phyloP scores from a whole-genome alignment of 345 rosid genomes.

The Hibiscus mutabilis region DNA sequence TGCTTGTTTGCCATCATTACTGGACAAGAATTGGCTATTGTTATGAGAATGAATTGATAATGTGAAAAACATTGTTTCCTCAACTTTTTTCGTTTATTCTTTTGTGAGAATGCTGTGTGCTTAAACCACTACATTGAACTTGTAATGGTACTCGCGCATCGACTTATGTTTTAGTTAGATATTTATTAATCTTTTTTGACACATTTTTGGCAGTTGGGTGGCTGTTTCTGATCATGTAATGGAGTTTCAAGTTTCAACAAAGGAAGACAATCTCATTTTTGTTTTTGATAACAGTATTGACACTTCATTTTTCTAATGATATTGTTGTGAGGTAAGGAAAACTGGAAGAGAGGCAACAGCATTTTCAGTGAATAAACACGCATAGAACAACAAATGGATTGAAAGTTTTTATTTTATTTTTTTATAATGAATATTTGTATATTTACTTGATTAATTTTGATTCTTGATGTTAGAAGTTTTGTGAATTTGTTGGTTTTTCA shows the following conservation, averaged over 20 bases:
- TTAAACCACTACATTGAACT: too few relatives aligned
- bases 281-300: slow-evolving; percentile 16
- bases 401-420: background rate
- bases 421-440: background rate
- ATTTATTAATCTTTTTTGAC: too few relatives aligned
- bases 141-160: too few relatives aligned
- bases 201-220: too few relatives aligned
- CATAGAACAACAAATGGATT: background rate
- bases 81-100: background rate
- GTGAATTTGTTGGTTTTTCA: slow-evolving; percentile 3
- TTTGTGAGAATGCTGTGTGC: too few relatives aligned
- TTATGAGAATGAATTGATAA: too few relatives aligned
- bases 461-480: slow-evolving; percentile 6
- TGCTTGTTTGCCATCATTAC: too few relatives aligned
- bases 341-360: background rate
- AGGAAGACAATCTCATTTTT: slow-evolving; percentile 5
- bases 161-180: too few relatives aligned
- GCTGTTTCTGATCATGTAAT: slow-evolving; percentile 34
- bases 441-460: background rate
- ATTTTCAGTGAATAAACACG: slow-evolving; percentile 13
- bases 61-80: too few relatives aligned
- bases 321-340: background rate
- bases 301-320: slow-evolving; percentile 12
- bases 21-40: too few relatives aligned
- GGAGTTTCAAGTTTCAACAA: slow-evolving; percentile 19